Percentiles rank a stretch among this genome's conserved stretches.
phyloP scores from a whole-genome alignment of 495 filamentous ascomycete species.

The Beverwykella pulmonaria region DNA sequence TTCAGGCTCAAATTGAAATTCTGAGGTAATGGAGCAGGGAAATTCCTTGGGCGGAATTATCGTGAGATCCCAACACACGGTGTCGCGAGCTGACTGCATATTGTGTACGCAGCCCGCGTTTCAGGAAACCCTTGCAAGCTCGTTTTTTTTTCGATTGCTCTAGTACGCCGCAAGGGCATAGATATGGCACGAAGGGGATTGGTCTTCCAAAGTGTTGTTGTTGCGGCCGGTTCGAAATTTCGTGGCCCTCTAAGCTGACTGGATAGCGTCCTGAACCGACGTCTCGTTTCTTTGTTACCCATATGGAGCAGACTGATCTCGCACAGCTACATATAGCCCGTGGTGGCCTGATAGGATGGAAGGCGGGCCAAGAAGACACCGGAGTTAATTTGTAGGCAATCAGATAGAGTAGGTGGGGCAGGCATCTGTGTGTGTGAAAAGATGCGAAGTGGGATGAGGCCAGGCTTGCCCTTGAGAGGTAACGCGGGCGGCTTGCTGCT shows the following conservation, averaged over 20 bases:
- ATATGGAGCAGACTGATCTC: too few species aligned
- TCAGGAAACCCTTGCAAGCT: too few species aligned
- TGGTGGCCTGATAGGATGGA: slow-evolving; percentile 26
- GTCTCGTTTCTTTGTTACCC: too few species aligned
- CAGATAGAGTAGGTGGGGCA: slow-evolving; percentile 28
- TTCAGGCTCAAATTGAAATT: too few species aligned
- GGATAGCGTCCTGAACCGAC: too few species aligned
- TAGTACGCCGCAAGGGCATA: too few species aligned
- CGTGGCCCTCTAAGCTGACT: too few species aligned
- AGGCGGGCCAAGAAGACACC: neutral
- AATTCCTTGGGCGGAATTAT: neutral
- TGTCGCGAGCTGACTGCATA: slow-evolving; percentile 3
- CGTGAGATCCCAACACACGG: slow-evolving; percentile 1
- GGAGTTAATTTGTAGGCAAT: slow-evolving; percentile 19
- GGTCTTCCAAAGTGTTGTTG: too few species aligned
- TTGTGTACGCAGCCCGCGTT: neutral
- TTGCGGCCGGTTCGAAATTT: too few species aligned
- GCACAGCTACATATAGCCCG: neutral
- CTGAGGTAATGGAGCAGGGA: neutral
- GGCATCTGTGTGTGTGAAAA: neutral
- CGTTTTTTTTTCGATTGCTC: too few species aligned
- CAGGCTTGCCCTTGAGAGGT: slow-evolving; percentile 1
- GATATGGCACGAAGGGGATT: too few species aligned
- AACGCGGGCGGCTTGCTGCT: slow-evolving; percentile 14
- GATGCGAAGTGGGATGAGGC: slow-evolving; percentile 24